These are phyloP conservation scores for Yamadazyma paraphyllophila DNA, from an alignment of 805 yeast species.

Conservation along the genomic window DNA sequence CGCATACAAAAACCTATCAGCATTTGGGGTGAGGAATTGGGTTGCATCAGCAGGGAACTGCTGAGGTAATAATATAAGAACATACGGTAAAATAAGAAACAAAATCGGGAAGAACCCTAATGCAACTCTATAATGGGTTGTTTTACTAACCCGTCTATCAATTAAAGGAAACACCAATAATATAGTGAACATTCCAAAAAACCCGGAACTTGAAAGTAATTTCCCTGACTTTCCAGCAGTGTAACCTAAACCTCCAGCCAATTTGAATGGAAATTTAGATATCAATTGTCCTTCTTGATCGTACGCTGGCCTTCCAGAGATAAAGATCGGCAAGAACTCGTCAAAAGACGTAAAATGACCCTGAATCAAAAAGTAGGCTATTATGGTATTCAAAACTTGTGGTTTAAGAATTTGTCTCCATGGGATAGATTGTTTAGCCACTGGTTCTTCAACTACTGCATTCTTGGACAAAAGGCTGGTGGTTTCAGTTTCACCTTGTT, in stretches of 20 bases:
- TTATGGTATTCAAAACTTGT: constrained; percentile 25
- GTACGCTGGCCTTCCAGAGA: constrained; percentile 30
- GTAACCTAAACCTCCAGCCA: constrained; percentile 35
- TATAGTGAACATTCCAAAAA: constrained; percentile 38
- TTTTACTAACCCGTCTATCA: constrained; percentile 35
- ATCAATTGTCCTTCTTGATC: constrained; percentile 12
- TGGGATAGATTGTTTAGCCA: not conserved
- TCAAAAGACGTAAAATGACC: constrained; percentile 47
- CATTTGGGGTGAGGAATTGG: constrained; percentile 21
- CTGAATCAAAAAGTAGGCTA: constrained; percentile 40
- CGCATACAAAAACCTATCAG: constrained; percentile 24
- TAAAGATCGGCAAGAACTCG: constrained; percentile 54
- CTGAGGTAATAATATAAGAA: constrained; percentile 43
- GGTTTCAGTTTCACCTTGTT: constrained; percentile 3
- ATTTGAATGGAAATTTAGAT: constrained; percentile 28
- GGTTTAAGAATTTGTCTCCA: constrained; percentile 20
- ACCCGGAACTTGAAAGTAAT: constrained; percentile 35
- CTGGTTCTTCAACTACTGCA: not conserved
- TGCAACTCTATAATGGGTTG: constrained; percentile 41
- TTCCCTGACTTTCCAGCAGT: constrained; percentile 29
- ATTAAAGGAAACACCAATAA: constrained; percentile 37
- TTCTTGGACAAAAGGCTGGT: constrained; percentile 3
- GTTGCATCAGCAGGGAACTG: constrained; percentile 28
- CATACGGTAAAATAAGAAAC: constrained; percentile 46
- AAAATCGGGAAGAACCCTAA: constrained; percentile 43